Evolutionary conservation across 495 filamentous ascomycete genomes (phyloP), one percentile per base, ranked within the genome.

Genomic region (Penicillium malachiteum): DNA sequence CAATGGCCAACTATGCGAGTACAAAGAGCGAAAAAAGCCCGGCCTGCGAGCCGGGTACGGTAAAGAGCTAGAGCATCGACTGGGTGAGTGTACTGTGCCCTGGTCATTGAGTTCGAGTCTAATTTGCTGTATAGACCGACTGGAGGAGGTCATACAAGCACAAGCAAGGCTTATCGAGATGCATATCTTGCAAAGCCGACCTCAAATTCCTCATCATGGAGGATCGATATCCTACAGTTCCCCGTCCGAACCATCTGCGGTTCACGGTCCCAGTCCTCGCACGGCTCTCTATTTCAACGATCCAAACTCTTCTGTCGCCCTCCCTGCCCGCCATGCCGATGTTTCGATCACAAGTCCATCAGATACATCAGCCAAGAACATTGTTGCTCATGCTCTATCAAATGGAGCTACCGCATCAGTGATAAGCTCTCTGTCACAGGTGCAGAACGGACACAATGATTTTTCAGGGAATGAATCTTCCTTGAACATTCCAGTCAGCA

Each of bases 1-100:
- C 52, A 95, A 95, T 68, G 81, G 81, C 6, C 86, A 89, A 40
- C 38, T 75, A 26, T 94, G 90, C 73, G 87, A 92, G 67, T 94
- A 94, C 71, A 90, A 86, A 65, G 88, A 90, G 63, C 81, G 90
- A 16, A 93, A 91, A 74, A 93, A 93, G 68, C 90, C 90, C 17
- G 90, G 89, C 1, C 73, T 93, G 45, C 76, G 90, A 54, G 91
- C 91, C 46, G 91, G 91, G 1, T 96, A 95, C 68, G 91, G 91
- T 1, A 81, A 91, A 52, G 91, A 96, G 71, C 73, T 96, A 38
- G 91, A 96, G 67, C 87, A 91, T 58, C 79, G 91, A 31, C 79
- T 96, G 18, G 73, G 75, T 78, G 64, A 30, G 71, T 59, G 11
- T 8, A 12, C 14, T 12, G 2, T 14, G 21, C 17, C 7, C 37